Evolutionary conservation across 73 alveolate species (phyloP).

Genomic region (Vitrella brassicaformis): DNA sequence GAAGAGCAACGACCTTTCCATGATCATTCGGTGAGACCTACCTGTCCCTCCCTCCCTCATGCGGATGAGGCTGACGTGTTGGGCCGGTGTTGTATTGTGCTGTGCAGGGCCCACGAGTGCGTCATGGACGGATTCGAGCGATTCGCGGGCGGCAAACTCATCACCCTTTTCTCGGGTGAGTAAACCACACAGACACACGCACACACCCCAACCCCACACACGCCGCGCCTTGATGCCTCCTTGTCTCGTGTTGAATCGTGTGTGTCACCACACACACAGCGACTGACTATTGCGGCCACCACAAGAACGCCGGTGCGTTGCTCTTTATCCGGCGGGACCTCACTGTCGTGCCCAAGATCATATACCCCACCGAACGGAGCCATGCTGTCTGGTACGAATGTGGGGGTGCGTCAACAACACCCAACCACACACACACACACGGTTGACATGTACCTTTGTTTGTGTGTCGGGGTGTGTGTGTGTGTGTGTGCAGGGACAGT

Average conservation of each 20-base stretch:
- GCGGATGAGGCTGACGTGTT: too few species aligned
- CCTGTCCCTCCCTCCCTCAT: neutral
- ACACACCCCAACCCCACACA: too few species aligned
- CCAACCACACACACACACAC: neutral
- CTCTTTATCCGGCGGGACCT: slow-evolving; percentile 72
- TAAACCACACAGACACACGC: too few species aligned
- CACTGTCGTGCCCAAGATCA: slow-evolving; percentile 75
- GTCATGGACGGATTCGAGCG: slow-evolving; percentile 98
- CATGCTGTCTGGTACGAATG: slow-evolving; percentile 2
- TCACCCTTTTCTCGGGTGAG: slow-evolving; percentile 69
- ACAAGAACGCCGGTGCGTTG: slow-evolving; percentile 97
- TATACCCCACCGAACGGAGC: slow-evolving; percentile 26
- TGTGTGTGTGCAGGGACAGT: slow-evolving; percentile 5
- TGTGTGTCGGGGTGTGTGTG: neutral
- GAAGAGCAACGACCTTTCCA: slow-evolving; percentile 64
- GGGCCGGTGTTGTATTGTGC: too few species aligned
- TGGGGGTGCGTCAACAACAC: neutral
- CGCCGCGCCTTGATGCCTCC: too few species aligned
- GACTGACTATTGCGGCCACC: slow-evolving; percentile 90
- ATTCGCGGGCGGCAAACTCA: slow-evolving; percentile 92
- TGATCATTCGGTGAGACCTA: slow-evolving; percentile 50
- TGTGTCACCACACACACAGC: too few species aligned
- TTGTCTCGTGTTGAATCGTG: too few species aligned
- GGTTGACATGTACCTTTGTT: neutral
- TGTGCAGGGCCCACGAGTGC: slow-evolving; percentile 96